Conservation (phyloP, 768 basidiomycete species). For the Serendipita vermifera region DNA sequence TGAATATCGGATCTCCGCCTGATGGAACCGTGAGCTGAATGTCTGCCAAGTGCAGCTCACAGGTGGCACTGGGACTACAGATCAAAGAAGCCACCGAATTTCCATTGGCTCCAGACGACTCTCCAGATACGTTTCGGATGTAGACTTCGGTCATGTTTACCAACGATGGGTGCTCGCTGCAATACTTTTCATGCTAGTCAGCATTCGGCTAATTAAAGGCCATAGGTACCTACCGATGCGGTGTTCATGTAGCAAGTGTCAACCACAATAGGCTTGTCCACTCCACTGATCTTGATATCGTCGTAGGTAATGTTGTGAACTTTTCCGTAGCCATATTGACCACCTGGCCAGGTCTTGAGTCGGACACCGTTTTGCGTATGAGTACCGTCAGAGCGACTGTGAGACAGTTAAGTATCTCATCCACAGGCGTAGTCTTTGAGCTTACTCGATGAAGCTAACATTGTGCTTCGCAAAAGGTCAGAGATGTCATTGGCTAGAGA, state of each 20-base stretch:
- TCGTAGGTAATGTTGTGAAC: background rate
- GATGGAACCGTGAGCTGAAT: background rate
- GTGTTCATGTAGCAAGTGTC: background rate
- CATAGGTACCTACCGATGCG: background rate
- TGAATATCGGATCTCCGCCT: background rate
- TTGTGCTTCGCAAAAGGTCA: background rate
- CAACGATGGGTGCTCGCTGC: background rate
- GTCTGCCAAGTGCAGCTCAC: background rate
- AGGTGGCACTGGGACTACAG: background rate
- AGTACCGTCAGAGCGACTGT: background rate
- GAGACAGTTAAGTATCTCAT: too few species aligned
- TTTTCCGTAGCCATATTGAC: background rate
- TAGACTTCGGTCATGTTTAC: background rate
- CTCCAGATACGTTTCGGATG: background rate
- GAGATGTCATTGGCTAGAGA: background rate
- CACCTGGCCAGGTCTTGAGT: background rate
- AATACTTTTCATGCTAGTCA: background rate
- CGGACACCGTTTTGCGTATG: background rate
- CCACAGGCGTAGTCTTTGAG: too few species aligned
- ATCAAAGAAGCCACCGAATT: background rate
- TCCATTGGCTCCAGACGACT: background rate
- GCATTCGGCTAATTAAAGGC: background rate
- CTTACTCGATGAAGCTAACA: background rate
- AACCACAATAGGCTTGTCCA: background rate
- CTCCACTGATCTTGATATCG: background rate